Percentiles rank a stretch among this genome's conserved stretches.
Conservation (phyloP, 2,329 filamentous ascomycete genomes). For the Metarhizium robertsii region DNA sequence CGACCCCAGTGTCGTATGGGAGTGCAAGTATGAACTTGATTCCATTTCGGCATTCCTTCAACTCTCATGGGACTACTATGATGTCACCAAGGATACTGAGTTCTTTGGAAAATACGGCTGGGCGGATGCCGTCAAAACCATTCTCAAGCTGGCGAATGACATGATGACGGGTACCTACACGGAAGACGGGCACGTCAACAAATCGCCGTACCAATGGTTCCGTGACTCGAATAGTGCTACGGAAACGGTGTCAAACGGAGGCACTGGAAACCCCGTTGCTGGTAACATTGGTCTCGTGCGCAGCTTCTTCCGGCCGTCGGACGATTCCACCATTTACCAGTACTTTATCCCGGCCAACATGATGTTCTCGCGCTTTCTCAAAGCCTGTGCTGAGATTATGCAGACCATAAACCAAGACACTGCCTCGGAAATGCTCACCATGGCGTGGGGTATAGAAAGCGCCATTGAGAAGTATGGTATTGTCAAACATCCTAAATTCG, state of each 20-base stretch:
- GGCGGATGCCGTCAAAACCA: slow-evolving; percentile 59
- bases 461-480: slow-evolving; percentile 64
- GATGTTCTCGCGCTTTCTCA: slow-evolving; percentile 63
- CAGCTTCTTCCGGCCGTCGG: slow-evolving; percentile 82
- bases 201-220: slow-evolving; percentile 64
- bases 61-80: slow-evolving; percentile 71
- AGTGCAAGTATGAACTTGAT: slow-evolving; percentile 95
- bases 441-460: slow-evolving; percentile 48
- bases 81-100: slow-evolving; percentile 58
- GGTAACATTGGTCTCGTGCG: slow-evolving; percentile 73
- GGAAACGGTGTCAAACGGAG: slow-evolving; percentile 70
- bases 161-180: slow-evolving; percentile 71
- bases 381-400: slow-evolving; percentile 37
- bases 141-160: slow-evolving; percentile 59
- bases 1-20: slow-evolving; percentile 65
- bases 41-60: slow-evolving; percentile 80
- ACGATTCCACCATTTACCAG: slow-evolving; percentile 78
- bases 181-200: slow-evolving; percentile 43
- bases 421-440: slow-evolving; percentile 44
- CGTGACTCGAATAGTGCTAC: slow-evolving; percentile 64
- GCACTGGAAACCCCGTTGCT: slow-evolving; percentile 71
- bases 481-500: slow-evolving; percentile 49
- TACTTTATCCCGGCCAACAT: slow-evolving; percentile 87
- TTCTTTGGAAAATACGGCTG: slow-evolving; percentile 69
- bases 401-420: slow-evolving; percentile 37